Evolutionary conservation across 768 basidiomycete genomes (phyloP).

Genomic region (Collybia sp.): DNA sequence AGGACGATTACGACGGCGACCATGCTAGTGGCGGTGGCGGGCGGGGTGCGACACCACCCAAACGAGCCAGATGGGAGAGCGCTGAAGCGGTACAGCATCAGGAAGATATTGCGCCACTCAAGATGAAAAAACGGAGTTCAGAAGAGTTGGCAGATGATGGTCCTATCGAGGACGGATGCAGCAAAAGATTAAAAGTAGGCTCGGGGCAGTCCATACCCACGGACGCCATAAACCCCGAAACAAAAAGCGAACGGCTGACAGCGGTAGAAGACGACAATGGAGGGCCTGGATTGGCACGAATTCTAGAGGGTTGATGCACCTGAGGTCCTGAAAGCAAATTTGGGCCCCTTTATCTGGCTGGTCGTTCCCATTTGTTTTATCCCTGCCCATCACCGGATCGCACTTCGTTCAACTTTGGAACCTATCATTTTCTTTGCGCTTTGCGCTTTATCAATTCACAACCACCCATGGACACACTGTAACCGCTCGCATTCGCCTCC

Average conservation of each 20-base stretch:
- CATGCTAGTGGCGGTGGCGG: slow-evolving; percentile 10
- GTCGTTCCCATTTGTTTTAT: too few species aligned
- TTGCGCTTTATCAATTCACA: too few species aligned
- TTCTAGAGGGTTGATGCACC: too few species aligned
- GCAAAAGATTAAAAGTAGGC: not conserved
- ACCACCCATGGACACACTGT: too few species aligned
- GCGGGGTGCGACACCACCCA: slow-evolving; percentile 26
- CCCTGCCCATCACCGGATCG: too few species aligned
- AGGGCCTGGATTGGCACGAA: too few species aligned
- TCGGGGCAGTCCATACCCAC: not conserved
- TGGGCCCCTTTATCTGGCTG: too few species aligned
- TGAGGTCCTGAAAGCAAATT: too few species aligned
- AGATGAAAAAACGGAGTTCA: slow-evolving; percentile 41
- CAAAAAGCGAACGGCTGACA: not conserved
- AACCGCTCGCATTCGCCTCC: too few species aligned
- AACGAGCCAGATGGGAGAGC: slow-evolving; percentile 14
- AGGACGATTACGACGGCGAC: slow-evolving; percentile 16
- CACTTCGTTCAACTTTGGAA: too few species aligned
- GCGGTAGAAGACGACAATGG: not conserved
- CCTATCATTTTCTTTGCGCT: too few species aligned
- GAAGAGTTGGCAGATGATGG: slow-evolving; percentile 40
- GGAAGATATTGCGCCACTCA: not conserved
- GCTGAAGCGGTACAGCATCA: slow-evolving; percentile 15
- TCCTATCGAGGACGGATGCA: slow-evolving; percentile 6
- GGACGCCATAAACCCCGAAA: not conserved